A percentile compares a stretch with the other conserved stretches of the same genome.
These are phyloP conservation scores for Trypanosoma theileri DNA, from an alignment of 208 protist species.

Conservation along the genomic window DNA sequence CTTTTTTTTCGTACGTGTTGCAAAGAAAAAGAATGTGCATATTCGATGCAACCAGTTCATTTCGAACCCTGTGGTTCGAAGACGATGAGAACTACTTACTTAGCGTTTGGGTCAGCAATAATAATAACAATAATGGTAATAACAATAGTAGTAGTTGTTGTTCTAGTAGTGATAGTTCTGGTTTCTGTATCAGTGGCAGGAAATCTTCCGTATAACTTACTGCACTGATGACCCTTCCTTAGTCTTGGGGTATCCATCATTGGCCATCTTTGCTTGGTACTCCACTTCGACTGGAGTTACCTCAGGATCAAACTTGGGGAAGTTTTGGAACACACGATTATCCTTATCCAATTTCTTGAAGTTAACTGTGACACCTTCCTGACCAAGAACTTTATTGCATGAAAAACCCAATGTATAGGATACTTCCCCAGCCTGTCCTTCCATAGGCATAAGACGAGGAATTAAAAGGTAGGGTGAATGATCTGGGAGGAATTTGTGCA, in stretches of 20 bases:
- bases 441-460: constrained; percentile 58
- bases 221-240: constrained; percentile 31
- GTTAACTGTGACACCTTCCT: constrained; percentile 49
- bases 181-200: background rate
- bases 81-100: too few relatives aligned
- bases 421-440: constrained; percentile 32
- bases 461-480: constrained; percentile 69
- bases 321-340: constrained; percentile 81
- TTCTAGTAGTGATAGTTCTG: background rate
- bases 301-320: constrained; percentile 77
- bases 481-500: constrained; percentile 58
- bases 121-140: too few relatives aligned
- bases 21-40: too few relatives aligned
- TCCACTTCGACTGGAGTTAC: constrained; percentile 42
- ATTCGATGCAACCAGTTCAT: too few relatives aligned
- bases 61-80: too few relatives aligned
- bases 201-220: constrained; percentile 1
- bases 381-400: constrained; percentile 51
- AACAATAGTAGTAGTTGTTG: background rate
- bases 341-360: constrained; percentile 59
- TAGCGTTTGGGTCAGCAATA: too few relatives aligned
- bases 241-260: constrained; percentile 55
- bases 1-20: too few relatives aligned
- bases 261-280: constrained; percentile 63
- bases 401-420: constrained; percentile 63